phyloP scores from a whole-genome alignment of 192 early-diverging fungal genomes.

The Coemansia sp. region DNA sequence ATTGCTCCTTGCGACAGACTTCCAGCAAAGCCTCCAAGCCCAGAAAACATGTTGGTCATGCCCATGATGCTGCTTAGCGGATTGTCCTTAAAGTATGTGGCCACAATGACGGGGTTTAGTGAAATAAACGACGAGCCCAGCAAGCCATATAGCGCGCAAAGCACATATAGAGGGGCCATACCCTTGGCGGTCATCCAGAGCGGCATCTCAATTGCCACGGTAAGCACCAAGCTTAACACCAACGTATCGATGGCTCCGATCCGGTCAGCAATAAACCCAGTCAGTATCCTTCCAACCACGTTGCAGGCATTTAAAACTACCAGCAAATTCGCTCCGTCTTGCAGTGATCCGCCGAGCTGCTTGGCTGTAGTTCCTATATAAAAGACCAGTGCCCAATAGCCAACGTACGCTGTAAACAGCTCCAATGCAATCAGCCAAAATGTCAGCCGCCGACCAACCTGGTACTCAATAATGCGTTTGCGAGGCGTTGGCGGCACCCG shows the following conservation, averaged over 20 bases:
- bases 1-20: slow-evolving; percentile 30
- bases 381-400: slow-evolving; percentile 48
- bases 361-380: slow-evolving; percentile 36
- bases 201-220: slow-evolving; percentile 19
- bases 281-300: slow-evolving; percentile 23
- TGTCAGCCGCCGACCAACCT: slow-evolving; percentile 11
- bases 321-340: slow-evolving; percentile 19
- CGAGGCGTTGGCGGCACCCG: slow-evolving; percentile 48
- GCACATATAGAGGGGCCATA: slow-evolving; percentile 22
- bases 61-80: slow-evolving; percentile 26
- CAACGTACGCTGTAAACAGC: slow-evolving; percentile 18
- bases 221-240: slow-evolving; percentile 16
- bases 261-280: slow-evolving; percentile 30
- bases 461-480: slow-evolving; percentile 23
- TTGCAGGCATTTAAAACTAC: slow-evolving; percentile 32
- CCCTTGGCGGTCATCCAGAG: slow-evolving; percentile 31
- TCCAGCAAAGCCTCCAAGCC: slow-evolving; percentile 20
- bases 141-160: slow-evolving; percentile 37
- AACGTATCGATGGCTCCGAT: slow-evolving; percentile 36
- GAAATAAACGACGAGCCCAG: slow-evolving; percentile 38
- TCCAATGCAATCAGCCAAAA: slow-evolving; percentile 39
- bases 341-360: slow-evolving; percentile 12
- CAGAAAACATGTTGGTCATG: slow-evolving; percentile 18
- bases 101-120: slow-evolving; percentile 34
- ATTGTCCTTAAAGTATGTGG: slow-evolving; percentile 7